Evolutionary conservation across 1,139 yeast species (phyloP).

Genomic region (Dujonia santamariae): DNA sequence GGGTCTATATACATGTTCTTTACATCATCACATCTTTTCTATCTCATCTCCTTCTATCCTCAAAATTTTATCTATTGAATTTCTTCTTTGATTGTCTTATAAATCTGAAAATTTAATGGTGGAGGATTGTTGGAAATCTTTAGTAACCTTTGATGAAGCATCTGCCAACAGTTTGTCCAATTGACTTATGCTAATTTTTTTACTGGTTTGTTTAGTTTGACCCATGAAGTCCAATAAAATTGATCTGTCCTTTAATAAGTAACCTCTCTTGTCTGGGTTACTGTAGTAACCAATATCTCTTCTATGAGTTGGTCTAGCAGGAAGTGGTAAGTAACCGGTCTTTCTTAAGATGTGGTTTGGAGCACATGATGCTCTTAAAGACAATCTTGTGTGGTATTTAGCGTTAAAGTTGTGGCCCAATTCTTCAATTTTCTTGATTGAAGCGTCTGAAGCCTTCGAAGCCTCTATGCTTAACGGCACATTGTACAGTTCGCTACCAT

Average conservation of each 20-base stretch:
- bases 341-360: constrained; percentile 68
- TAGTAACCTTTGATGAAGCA: constrained; percentile 24
- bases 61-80: too few relatives aligned
- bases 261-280: constrained; percentile 71
- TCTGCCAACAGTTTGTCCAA: constrained; percentile 29
- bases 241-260: constrained; percentile 46
- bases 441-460: constrained; percentile 71
- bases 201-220: constrained; percentile 16
- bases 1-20: too few relatives aligned
- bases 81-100: too few relatives aligned
- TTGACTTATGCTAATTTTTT: constrained; percentile 21
- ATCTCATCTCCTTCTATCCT: too few relatives aligned
- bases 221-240: constrained; percentile 37
- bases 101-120: constrained; percentile 13
- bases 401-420: constrained; percentile 75
- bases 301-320: constrained; percentile 82
- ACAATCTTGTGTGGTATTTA: constrained; percentile 62
- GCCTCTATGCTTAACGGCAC: constrained; percentile 77
- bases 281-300: constrained; percentile 81
- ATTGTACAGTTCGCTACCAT: constrained; percentile 54
- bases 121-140: constrained; percentile 12
- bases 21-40: too few relatives aligned
- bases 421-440: constrained; percentile 68
- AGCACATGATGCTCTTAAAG: constrained; percentile 70
- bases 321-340: constrained; percentile 78